phyloP scores from a whole-genome alignment of 2,329 filamentous ascomycete species.

The Akanthomyces lecanii region DNA sequence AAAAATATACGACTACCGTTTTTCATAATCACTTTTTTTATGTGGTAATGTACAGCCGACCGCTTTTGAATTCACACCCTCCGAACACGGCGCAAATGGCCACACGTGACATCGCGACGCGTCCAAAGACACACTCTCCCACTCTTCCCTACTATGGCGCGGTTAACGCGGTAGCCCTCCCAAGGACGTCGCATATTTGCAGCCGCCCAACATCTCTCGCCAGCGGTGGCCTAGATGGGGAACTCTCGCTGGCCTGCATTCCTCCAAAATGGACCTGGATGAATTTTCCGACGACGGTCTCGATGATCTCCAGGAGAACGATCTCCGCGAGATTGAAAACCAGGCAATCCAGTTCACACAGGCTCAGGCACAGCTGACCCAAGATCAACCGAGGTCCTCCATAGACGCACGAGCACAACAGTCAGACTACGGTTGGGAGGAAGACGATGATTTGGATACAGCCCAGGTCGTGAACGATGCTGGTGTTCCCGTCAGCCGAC shows the following conservation, averaged over 20 bases:
- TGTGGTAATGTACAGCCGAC: too few relatives aligned
- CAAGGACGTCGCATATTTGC: not conserved
- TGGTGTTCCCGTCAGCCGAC: constrained; percentile 36
- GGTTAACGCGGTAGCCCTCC: not conserved
- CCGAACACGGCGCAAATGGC: not conserved
- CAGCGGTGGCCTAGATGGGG: not conserved
- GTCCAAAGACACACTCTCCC: constrained; percentile 1
- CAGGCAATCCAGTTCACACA: constrained; percentile 60
- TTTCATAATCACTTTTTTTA: too few relatives aligned
- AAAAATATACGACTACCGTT: not conserved
- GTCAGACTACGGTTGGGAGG: constrained; percentile 42
- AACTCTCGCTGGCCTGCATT: not conserved
- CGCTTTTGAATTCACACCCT: not conserved
- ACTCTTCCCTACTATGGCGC: not conserved
- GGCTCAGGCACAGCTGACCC: constrained; percentile 32
- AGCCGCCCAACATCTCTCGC: not conserved
- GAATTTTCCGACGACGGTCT: constrained; percentile 62
- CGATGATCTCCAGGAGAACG: constrained; percentile 54
- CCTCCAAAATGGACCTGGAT: constrained; percentile 41
- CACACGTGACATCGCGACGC: constrained; percentile 27
- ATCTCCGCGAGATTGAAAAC: constrained; percentile 59
- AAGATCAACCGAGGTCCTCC: constrained; percentile 22
- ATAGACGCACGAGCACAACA: constrained; percentile 26
- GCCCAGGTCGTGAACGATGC: constrained; percentile 50
- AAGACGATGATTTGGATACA: constrained; percentile 56